These are phyloP conservation scores for Pseudonitzschia multiseries DNA, from an alignment of 108 stramenopile genomes.

Conservation along the genomic window DNA sequence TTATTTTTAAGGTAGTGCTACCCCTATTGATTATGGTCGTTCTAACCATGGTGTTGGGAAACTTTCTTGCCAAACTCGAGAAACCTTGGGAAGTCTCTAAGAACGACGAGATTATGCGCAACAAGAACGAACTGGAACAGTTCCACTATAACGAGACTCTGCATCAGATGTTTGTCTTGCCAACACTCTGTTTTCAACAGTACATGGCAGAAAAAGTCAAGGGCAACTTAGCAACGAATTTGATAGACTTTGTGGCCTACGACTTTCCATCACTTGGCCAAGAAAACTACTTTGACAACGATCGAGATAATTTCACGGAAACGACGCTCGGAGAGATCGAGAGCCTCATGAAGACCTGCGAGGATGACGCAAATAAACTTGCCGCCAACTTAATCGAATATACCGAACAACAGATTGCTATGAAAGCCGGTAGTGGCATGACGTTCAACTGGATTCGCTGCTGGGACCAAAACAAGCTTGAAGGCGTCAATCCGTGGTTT, in stretches of 20 bases:
- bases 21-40: slow-evolving; percentile 36
- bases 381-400: neutral
- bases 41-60: slow-evolving; percentile 27
- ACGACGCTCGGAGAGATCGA: neutral
- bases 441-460: slow-evolving; percentile 58
- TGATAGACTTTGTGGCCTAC: neutral
- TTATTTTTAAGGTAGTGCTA: slow-evolving; percentile 25
- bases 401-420: neutral
- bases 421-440: neutral
- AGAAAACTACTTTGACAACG: neutral
- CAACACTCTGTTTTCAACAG: slow-evolving; percentile 9
- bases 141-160: neutral
- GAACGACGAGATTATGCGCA: slow-evolving; percentile 38
- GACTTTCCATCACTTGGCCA: neutral
- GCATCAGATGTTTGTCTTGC: neutral
- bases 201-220: neutral
- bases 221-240: no score
- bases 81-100: slow-evolving; percentile 20
- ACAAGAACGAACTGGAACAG: neutral
- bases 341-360: neutral
- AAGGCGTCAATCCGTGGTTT: neutral
- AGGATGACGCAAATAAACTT: neutral
- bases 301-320: neutral
- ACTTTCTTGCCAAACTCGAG: slow-evolving; percentile 27
- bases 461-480: neutral